Conservation (phyloP, 352 stramenopile genomes). For the Phytophthora idaei region DNA sequence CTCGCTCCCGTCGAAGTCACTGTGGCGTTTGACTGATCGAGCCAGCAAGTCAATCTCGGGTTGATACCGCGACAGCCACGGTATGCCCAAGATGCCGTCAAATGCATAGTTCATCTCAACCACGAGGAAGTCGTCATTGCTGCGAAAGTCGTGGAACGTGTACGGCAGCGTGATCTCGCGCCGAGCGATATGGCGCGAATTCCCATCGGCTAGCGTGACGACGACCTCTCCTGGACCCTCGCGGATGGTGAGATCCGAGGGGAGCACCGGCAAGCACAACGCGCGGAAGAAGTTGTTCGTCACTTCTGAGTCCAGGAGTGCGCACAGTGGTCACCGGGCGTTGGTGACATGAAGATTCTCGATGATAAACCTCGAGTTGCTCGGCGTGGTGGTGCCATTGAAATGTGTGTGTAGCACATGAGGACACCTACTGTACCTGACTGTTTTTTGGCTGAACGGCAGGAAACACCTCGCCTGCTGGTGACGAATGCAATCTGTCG, state of each 20-base stretch:
- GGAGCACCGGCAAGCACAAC: background rate
- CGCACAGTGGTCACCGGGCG: too few species aligned
- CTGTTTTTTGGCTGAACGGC: too few species aligned
- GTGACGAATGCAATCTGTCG: too few species aligned
- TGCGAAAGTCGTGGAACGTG: background rate
- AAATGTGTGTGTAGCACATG: background rate
- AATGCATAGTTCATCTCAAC: conserved; percentile 32
- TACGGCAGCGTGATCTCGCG: background rate
- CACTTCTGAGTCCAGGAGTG: too few species aligned
- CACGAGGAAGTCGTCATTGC: background rate
- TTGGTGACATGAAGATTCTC: too few species aligned
- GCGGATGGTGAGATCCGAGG: background rate
- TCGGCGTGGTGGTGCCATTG: too few species aligned
- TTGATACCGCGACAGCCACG: background rate
- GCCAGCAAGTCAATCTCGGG: too few species aligned
- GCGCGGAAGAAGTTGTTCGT: background rate
- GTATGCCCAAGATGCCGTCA: conserved; percentile 32
- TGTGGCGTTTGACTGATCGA: background rate
- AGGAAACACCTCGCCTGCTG: too few species aligned
- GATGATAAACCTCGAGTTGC: too few species aligned
- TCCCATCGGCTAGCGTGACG: conserved; percentile 19
- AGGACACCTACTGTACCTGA: too few species aligned
- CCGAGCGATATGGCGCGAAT: conserved; percentile 4
- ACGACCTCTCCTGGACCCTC: background rate
- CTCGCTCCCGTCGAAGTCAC: background rate